Evolutionary conservation across 2,329 filamentous ascomycete genomes (phyloP), one percentile per base, ranked within the genome.

Genomic region (Trichoderma arundinaceum): DNA sequence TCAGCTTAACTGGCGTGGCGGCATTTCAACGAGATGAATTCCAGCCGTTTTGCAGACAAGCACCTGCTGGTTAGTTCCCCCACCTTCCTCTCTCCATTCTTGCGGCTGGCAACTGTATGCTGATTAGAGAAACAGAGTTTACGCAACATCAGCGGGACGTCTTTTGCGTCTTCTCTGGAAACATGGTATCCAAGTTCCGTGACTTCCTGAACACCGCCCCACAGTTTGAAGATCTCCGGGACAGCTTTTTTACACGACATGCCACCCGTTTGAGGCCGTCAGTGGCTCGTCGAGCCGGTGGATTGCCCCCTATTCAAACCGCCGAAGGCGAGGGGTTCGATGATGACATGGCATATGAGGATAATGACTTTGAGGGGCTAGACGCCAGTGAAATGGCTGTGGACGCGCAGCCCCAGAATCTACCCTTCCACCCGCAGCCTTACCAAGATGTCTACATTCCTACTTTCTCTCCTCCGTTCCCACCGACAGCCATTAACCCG

Each of bases 81-180:
- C 15, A 12, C 10, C 17, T 44, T 41, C 38, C 41, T 48, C 13
- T 8, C 4, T 63, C 35, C 22, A 17, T 10, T 62, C 32, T 12
- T 10, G 38, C n/a, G 9, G n/a, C 15, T 13, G n/a, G 19, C n/a
- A 56, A 10, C 43, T 1, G n/a, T 17, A 15, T 53, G 13, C 52
- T 80, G 63, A 79, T 38, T 67, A 22, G 10, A 6, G 7, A 33
- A n/a, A 3, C 64, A 88, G 95, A 98, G 77, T 99, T 99, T 76
- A 98, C 94, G 17, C 91, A 94, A 53, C 93, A 97, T 74, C 95
- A 99, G 77, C 88, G 95, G 68, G 90, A 94, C 60, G 92, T 98
- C 7, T 99, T 99, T 76, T 99, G 95, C 74, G 95, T 99, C 62
- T 99, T 99, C 77, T 97, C 94, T 1, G 94, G 95, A 6, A 85